Conservation (phyloP, 495 filamentous ascomycete genomes). For the Physcia stellaris region DNA sequence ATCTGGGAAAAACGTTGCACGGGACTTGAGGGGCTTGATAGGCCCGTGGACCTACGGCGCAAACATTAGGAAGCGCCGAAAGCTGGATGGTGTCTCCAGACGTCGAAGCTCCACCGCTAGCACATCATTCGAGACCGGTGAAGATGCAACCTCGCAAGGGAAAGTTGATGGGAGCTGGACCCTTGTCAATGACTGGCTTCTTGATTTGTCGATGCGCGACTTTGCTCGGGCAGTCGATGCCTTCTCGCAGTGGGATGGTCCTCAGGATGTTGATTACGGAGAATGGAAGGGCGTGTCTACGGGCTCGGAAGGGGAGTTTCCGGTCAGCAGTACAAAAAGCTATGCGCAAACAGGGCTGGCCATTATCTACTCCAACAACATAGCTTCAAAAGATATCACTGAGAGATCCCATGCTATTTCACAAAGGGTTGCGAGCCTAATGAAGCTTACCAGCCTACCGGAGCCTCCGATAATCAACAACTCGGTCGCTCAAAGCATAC, state of each 20-base stretch:
- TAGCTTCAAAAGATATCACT: conserved; percentile 43
- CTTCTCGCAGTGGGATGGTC: conserved; percentile 67
- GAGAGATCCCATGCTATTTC: conserved; percentile 49
- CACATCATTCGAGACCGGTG: not conserved
- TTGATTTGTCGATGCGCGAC: conserved; percentile 42
- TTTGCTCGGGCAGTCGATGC: conserved; percentile 39
- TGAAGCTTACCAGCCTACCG: conserved; percentile 40
- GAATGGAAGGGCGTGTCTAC: conserved; percentile 40
- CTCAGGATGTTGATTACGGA: conserved; percentile 64
- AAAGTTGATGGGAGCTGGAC: conserved; percentile 53
- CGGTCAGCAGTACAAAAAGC: conserved; percentile 37
- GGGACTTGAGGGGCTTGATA: conserved; percentile 62
- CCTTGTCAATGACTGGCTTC: conserved; percentile 68
- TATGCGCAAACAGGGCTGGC: conserved; percentile 67
- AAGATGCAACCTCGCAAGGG: conserved; percentile 9
- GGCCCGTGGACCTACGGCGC: conserved; percentile 74
- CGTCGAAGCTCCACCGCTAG: conserved; percentile 6
- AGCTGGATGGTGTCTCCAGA: conserved; percentile 20
- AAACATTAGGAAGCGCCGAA: conserved; percentile 45
- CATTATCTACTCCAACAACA: conserved; percentile 53
- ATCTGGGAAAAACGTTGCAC: conserved; percentile 35
- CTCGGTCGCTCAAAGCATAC: not conserved
- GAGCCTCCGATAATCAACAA: conserved; percentile 18
- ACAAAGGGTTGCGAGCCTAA: conserved; percentile 41
- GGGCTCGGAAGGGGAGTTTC: conserved; percentile 38